Evolutionary conservation across 345 rosid genomes (phyloP).

Genomic region (Gossypium stocksii): DNA sequence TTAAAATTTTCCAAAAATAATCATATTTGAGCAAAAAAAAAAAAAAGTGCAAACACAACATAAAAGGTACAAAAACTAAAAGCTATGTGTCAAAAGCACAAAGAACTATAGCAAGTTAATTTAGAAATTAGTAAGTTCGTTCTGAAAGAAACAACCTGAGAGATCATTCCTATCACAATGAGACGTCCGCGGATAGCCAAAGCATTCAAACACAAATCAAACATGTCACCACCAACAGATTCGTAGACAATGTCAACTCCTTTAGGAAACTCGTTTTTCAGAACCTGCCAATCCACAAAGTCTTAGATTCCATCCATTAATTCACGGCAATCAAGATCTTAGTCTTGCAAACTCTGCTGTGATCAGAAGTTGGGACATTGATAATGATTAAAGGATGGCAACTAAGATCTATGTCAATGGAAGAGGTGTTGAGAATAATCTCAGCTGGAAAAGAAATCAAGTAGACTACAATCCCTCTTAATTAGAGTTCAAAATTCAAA

Average conservation of each 20-base stretch:
- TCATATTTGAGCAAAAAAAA: not conserved
- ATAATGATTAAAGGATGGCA: not conserved
- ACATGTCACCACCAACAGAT: constrained; percentile 96
- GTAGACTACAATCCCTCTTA: constrained; percentile 5
- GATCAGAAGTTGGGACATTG: not conserved
- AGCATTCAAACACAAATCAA: constrained; percentile 78
- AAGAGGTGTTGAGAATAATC: not conserved
- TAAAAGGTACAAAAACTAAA: constrained; percentile 1
- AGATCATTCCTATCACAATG: constrained; percentile 93
- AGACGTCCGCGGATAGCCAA: constrained; percentile 78
- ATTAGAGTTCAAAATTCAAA: constrained; percentile 7
- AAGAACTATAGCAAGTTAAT: not conserved
- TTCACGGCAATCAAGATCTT: not conserved
- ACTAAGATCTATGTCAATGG: not conserved
- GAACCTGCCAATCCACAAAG: constrained; percentile 45
- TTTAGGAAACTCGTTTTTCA: constrained; percentile 73
- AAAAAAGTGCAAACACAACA: not conserved
- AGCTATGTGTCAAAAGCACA: constrained; percentile 1
- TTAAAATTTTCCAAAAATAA: not conserved
- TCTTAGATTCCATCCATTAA: not conserved
- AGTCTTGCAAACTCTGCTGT: not conserved
- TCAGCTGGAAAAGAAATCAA: not conserved
- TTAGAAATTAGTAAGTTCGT: not conserved
- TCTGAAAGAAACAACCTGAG: constrained; percentile 55
- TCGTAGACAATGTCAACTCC: constrained; percentile 86